Conservation (phyloP, 148 eudicot species). For the Persicaria maculosa region DNA sequence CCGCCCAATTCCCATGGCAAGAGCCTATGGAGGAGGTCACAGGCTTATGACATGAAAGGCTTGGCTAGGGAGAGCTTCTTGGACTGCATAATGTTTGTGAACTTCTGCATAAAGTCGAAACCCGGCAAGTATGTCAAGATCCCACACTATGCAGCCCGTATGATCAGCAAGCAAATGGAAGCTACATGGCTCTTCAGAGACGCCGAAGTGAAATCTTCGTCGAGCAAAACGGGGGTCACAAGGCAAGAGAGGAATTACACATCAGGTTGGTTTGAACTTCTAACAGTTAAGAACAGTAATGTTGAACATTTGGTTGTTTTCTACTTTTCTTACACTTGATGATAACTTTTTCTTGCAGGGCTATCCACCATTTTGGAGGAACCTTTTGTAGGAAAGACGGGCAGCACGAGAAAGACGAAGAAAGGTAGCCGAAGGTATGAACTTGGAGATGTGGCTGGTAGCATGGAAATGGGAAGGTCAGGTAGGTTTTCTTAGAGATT, state of each 20-base stretch:
- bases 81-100: conserved; percentile 71
- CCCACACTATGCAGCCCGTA: conserved; percentile 50
- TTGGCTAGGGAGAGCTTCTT: conserved; percentile 75
- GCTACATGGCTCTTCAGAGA: conserved; percentile 51
- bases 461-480: not conserved
- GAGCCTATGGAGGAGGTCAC: conserved; percentile 90
- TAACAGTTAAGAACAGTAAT: too few relatives aligned
- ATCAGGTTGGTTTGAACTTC: conserved; percentile 5
- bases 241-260: conserved; percentile 6
- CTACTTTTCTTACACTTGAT: not conserved
- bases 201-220: not conserved
- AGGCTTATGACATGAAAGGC: conserved; percentile 83
- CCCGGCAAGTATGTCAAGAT: conserved; percentile 16
- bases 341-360: not conserved
- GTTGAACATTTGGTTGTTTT: not conserved
- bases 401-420: not conserved
- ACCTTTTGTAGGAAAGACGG: conserved; percentile 5
- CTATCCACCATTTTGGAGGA: conserved; percentile 14
- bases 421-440: not conserved
- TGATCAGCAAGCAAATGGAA: conserved; percentile 71
- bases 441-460: not conserved
- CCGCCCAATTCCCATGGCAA: conserved; percentile 54
- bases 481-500: not conserved
- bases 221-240: not conserved
- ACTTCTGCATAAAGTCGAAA: conserved; percentile 19